Conservation (phyloP, 306 rosid species). For the Fagus sylvatica region DNA sequence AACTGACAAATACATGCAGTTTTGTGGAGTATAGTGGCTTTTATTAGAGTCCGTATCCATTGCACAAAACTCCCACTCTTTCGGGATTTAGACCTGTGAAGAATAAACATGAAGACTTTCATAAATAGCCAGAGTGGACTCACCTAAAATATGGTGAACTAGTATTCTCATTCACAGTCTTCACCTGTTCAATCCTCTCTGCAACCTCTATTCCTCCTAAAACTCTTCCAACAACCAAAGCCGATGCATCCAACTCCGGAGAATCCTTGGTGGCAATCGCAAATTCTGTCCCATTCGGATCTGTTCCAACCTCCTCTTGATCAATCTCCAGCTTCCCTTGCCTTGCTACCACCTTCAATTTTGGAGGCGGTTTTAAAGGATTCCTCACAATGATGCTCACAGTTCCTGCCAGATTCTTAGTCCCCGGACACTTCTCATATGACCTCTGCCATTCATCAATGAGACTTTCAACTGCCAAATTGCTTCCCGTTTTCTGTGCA, state of each 20-base stretch:
- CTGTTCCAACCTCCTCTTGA: slow-evolving; percentile 68
- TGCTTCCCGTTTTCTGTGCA: slow-evolving; percentile 53
- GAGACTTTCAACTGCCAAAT: slow-evolving; percentile 48
- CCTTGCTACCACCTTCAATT: slow-evolving; percentile 72
- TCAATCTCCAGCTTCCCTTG: slow-evolving; percentile 86
- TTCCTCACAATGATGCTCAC: slow-evolving; percentile 80
- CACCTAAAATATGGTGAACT: slow-evolving; percentile 83
- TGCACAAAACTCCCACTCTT: too few species aligned
- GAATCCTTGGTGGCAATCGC: slow-evolving; percentile 64
- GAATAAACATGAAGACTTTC: not conserved
- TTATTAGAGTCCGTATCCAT: too few species aligned
- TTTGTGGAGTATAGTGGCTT: too few species aligned
- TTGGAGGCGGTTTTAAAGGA: slow-evolving; percentile 75
- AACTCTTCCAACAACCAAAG: slow-evolving; percentile 40
- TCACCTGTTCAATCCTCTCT: slow-evolving; percentile 64
- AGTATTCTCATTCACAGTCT: slow-evolving; percentile 78
- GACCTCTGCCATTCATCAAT: slow-evolving; percentile 66
- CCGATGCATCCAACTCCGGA: slow-evolving; percentile 64
- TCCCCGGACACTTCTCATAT: slow-evolving; percentile 58
- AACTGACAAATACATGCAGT: not conserved
- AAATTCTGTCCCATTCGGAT: slow-evolving; percentile 82
- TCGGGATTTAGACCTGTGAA: too few species aligned
- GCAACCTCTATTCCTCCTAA: slow-evolving; percentile 74
- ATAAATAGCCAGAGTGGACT: not conserved
- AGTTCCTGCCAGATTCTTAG: slow-evolving; percentile 71